Evolutionary conservation across 225 moss, liverwort and hornwort species (phyloP).

Genomic region (Antitrichia curtipendula): DNA sequence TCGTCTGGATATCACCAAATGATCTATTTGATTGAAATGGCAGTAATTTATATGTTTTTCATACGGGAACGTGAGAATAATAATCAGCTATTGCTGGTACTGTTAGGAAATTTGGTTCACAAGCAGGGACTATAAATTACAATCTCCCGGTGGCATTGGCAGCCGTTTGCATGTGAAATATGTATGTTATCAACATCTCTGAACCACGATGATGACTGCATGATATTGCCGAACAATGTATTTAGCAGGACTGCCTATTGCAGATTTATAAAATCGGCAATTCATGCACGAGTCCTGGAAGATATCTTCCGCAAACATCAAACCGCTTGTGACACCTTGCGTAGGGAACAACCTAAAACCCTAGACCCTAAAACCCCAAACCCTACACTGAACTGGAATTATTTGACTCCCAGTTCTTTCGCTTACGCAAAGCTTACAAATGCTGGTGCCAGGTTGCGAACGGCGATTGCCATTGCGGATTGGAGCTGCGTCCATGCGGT

Average conservation of each 20-base stretch:
- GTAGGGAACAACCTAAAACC: neutral
- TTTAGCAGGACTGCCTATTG: neutral
- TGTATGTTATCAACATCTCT: neutral
- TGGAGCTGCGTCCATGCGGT: neutral
- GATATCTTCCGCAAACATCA: neutral
- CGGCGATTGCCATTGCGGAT: slow-evolving; percentile 10
- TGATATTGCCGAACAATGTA: neutral
- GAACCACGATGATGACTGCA: neutral
- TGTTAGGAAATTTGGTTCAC: neutral
- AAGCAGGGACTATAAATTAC: neutral
- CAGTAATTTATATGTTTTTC: neutral
- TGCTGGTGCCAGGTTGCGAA: slow-evolving; percentile 20
- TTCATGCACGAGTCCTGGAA: neutral
- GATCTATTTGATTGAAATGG: neutral
- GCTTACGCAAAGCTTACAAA: neutral
- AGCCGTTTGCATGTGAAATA: neutral
- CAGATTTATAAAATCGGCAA: neutral
- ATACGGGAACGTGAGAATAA: neutral
- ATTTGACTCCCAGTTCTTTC: neutral
- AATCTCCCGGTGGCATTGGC: neutral
- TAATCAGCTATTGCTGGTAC: neutral
- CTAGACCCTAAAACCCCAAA: neutral
- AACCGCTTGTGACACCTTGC: neutral
- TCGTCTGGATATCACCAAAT: neutral
- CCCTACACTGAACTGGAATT: neutral